Conservation (phyloP, 208 protist species). For the Acanthamoeba royreba region DNA sequence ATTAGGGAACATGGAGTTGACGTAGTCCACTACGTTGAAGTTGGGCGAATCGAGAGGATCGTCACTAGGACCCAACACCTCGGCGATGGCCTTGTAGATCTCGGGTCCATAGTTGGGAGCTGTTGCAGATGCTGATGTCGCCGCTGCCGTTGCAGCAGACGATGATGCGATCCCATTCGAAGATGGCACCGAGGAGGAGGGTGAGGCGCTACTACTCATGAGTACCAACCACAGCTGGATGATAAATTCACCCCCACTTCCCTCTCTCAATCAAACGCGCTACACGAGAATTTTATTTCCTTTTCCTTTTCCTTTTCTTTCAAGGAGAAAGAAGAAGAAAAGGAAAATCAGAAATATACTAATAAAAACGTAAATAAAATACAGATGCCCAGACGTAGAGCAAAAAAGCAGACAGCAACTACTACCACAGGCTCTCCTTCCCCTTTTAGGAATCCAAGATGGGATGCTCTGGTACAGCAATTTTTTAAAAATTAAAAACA, state of each 20-base stretch:
- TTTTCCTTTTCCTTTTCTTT: not conserved
- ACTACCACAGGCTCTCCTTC: too few relatives aligned
- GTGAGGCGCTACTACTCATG: too few relatives aligned
- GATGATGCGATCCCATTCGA: too few relatives aligned
- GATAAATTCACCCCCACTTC: too few relatives aligned
- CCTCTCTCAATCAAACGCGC: not conserved
- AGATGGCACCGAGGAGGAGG: too few relatives aligned
- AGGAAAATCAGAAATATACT: not conserved
- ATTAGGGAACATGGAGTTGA: slow-evolving; percentile 91
- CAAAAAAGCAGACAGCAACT: too few relatives aligned
- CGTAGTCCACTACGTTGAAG: slow-evolving; percentile 91
- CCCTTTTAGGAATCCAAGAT: too few relatives aligned
- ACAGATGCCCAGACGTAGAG: too few relatives aligned
- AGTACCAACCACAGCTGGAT: not conserved
- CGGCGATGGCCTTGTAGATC: slow-evolving; percentile 55
- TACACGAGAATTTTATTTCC: not conserved
- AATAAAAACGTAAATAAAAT: too few relatives aligned
- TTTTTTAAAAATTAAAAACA: too few relatives aligned
- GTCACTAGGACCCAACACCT: slow-evolving; percentile 53
- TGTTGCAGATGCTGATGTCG: too few relatives aligned
- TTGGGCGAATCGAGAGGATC: slow-evolving; percentile 67
- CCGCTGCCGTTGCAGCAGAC: not conserved
- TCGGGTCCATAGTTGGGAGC: not conserved
- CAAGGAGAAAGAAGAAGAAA: not conserved
- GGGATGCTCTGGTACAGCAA: too few relatives aligned